phyloP scores from a whole-genome alignment of 2,329 filamentous ascomycete genomes.

The Nemania bipapillata region DNA sequence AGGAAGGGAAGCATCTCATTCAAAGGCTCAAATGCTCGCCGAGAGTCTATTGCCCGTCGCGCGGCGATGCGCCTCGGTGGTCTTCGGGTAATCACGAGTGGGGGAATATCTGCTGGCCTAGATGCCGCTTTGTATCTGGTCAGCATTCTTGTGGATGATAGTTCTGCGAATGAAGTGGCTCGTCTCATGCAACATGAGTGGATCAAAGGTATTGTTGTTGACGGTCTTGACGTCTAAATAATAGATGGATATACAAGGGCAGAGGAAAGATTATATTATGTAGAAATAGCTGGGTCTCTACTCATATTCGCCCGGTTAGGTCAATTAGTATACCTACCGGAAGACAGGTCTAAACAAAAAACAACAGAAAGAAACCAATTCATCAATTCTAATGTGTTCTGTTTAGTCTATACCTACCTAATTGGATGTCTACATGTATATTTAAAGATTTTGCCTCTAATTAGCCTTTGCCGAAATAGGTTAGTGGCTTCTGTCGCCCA shows the following conservation, averaged over 20 bases:
- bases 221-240: slow-evolving; percentile 81
- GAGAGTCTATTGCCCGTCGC: slow-evolving; percentile 83
- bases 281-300: slow-evolving; percentile 32
- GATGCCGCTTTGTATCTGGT: slow-evolving; percentile 88
- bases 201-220: slow-evolving; percentile 85
- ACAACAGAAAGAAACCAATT: not conserved
- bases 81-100: slow-evolving; percentile 79
- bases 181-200: slow-evolving; percentile 82
- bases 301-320: slow-evolving; percentile 32
- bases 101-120: slow-evolving; percentile 80
- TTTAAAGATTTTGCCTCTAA: too few relatives aligned
- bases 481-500: too few relatives aligned
- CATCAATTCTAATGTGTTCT: not conserved
- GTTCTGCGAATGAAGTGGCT: slow-evolving; percentile 79
- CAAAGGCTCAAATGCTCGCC: slow-evolving; percentile 76
- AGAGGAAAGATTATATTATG: slow-evolving; percentile 20
- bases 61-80: slow-evolving; percentile 77
- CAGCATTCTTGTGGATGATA: slow-evolving; percentile 81
- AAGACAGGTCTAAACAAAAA: slow-evolving; percentile 4
- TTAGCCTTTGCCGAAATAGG: too few relatives aligned
- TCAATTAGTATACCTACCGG: slow-evolving; percentile 31
- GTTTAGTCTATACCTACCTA: not conserved
- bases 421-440: too few relatives aligned
- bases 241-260: slow-evolving; percentile 35
- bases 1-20: slow-evolving; percentile 87